Evolutionary conservation across 2,329 filamentous ascomycete species (phyloP), one percentile per base, ranked within the genome.

Genomic region (Gremmenia infestans): DNA sequence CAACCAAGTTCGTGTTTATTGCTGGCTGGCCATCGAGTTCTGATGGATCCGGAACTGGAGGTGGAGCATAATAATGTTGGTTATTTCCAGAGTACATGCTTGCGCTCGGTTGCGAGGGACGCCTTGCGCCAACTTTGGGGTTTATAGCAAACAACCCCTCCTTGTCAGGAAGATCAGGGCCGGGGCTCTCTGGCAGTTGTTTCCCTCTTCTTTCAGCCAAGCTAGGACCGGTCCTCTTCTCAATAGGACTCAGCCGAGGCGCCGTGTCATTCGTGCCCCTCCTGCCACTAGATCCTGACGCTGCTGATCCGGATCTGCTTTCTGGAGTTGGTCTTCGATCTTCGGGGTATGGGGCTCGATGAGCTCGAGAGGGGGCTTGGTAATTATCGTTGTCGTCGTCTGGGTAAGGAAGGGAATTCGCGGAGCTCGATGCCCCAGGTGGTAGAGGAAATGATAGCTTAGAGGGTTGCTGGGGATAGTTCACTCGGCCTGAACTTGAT

Each of bases 171-270:
- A 79, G 77, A 58, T 88, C 87, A 19, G 89, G 87, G 46, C 87
- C 91, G 17, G 88, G 85, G 1, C 91, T 92, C 60, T 92, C 91
- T 55, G 91, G 88, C 50, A 96, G 78, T 48, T 91, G 88, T 68
- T 90, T 92, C 23, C 89, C 89, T 67, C 92, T 82, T 63, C 92
- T 81, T 74, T 96, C 91, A 17, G 90, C 91, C 57, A 96, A 77
- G 49, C 83, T 81, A 45, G 83, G 83, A 12, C 79, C 28, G 28
- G 28, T 77, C 69, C 80, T 81, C 70, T 79, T 77, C 66, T 87
- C 76, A 63, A 75, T 70, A 28, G 81, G 76, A 58, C 69, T 70
- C 49, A 70, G 57, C 52, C 68, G 60, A 28, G 65, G 64, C 23
- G 66, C 55, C 28, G 60, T 68, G 61, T 70, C 68, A 56, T 66